Percentiles rank a stretch among this genome's conserved stretches.
These are phyloP conservation scores for Fragilaria radians DNA, from an alignment of 108 stramenopile genomes.

Conservation along the genomic window DNA sequence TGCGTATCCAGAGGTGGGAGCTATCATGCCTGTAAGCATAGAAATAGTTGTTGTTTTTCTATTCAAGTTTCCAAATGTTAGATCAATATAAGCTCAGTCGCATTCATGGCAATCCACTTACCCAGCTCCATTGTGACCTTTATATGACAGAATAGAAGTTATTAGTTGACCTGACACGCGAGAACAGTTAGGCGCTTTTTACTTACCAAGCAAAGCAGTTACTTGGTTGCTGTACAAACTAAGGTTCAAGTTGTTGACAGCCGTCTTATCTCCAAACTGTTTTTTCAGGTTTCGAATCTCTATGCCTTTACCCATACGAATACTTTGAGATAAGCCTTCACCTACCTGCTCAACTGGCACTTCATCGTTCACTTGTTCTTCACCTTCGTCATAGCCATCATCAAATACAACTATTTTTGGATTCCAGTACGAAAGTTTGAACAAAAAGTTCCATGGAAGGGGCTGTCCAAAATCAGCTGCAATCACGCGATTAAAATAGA, in stretches of 20 bases:
- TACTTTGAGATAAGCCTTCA: conserved; percentile 39
- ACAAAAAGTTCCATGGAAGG: conserved; percentile 76
- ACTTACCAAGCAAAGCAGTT: conserved; percentile 79
- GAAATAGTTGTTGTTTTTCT: conserved; percentile 70
- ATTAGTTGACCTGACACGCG: background rate
- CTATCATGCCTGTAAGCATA: conserved; percentile 91
- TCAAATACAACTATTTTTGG: conserved; percentile 10
- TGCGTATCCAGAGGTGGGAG: conserved; percentile 82
- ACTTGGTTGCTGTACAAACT: conserved; percentile 88
- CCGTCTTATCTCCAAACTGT: conserved; percentile 85
- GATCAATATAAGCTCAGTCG: no score
- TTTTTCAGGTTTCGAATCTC: conserved; percentile 62
- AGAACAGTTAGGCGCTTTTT: background rate
- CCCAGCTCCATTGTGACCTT: background rate
- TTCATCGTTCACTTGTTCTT: conserved; percentile 10
- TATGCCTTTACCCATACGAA: conserved; percentile 39
- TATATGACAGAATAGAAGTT: background rate
- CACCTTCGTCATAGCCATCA: conserved; percentile 1
- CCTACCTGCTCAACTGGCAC: conserved; percentile 52
- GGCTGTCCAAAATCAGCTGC: conserved; percentile 78
- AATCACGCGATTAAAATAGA: conserved; percentile 85
- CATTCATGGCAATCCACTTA: no score
- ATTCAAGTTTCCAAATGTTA: no score
- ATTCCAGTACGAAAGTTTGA: conserved; percentile 70
- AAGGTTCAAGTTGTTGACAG: conserved; percentile 85